These are phyloP conservation scores for Tolypocladium nubicola DNA, from an alignment of 2,329 filamentous ascomycete genomes.

Conservation along the genomic window DNA sequence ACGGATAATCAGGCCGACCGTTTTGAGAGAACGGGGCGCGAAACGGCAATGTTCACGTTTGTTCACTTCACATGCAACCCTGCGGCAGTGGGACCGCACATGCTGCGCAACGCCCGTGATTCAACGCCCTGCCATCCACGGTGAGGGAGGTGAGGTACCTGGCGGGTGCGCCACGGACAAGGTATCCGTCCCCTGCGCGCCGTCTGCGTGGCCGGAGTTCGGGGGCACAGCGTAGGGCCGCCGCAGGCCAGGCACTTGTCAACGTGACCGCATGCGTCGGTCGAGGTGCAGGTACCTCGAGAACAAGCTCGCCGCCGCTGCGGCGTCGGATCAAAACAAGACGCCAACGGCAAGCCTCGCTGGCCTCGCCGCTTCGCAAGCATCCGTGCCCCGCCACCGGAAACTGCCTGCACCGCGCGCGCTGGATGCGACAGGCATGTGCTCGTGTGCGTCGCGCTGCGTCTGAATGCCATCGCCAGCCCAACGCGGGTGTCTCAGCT, in stretches of 20 bases:
- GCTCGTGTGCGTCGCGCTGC: neutral
- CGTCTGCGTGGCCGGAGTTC: neutral
- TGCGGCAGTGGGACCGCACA: neutral
- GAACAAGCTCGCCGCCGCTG: neutral
- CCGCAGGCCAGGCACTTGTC: neutral
- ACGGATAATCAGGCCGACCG: neutral
- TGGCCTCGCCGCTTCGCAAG: neutral
- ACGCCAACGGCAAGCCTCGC: neutral
- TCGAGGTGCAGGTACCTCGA: neutral
- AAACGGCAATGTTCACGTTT: neutral
- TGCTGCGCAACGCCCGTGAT: neutral
- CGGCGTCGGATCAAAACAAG: neutral
- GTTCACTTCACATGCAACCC: neutral
- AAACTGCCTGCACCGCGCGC: neutral
- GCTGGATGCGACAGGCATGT: neutral
- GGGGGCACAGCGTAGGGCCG: too few species aligned
- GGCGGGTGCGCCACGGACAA: neutral
- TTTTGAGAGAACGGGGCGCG: neutral
- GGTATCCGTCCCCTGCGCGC: neutral
- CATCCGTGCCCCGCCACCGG: neutral
- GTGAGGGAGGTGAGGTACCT: neutral
- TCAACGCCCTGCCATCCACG: neutral
- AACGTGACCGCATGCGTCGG: neutral
- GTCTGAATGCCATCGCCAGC: neutral
- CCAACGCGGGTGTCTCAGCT: neutral